These are phyloP conservation scores for Iris pallida DNA, from an alignment of 116 monocot species.

Conservation along the genomic window DNA sequence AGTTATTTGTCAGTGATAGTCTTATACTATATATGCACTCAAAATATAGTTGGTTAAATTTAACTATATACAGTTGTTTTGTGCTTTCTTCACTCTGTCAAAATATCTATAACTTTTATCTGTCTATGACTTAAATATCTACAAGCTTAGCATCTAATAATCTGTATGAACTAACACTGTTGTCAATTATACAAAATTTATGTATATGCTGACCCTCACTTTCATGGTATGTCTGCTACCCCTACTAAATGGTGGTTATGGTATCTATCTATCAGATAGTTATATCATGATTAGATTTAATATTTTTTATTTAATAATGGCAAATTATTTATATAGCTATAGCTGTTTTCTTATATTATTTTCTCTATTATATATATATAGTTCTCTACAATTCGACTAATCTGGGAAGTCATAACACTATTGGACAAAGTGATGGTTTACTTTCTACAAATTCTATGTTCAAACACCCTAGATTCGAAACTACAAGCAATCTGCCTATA, in stretches of 20 bases:
- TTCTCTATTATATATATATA: slow-evolving; percentile 84
- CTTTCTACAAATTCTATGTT: slow-evolving; percentile 72
- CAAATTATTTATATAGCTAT: slow-evolving; percentile 11
- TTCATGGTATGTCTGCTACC: neutral
- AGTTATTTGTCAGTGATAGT: too few species aligned
- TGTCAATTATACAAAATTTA: neutral
- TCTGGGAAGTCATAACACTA: slow-evolving; percentile 69
- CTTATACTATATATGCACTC: too few species aligned
- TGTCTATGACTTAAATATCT: neutral
- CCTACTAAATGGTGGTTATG: neutral
- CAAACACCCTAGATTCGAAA: slow-evolving; percentile 86
- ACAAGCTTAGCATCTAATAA: slow-evolving; percentile 1
- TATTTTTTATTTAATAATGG: slow-evolving; percentile 4
- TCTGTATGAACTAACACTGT: neutral
- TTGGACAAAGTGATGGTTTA: slow-evolving; percentile 79
- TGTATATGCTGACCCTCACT: neutral
- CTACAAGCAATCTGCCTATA: slow-evolving; percentile 73
- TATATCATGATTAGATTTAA: neutral
- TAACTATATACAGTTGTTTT: too few species aligned
- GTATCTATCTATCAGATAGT: neutral
- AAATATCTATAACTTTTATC: too few species aligned
- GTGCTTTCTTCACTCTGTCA: too few species aligned
- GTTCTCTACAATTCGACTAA: slow-evolving; percentile 77
- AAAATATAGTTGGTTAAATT: too few species aligned
- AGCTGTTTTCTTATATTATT: slow-evolving; percentile 52